Base-by-base conservation (phyloP, 2,329 filamentous ascomycete genomes). In the Rhinocladiella similis region DNA sequence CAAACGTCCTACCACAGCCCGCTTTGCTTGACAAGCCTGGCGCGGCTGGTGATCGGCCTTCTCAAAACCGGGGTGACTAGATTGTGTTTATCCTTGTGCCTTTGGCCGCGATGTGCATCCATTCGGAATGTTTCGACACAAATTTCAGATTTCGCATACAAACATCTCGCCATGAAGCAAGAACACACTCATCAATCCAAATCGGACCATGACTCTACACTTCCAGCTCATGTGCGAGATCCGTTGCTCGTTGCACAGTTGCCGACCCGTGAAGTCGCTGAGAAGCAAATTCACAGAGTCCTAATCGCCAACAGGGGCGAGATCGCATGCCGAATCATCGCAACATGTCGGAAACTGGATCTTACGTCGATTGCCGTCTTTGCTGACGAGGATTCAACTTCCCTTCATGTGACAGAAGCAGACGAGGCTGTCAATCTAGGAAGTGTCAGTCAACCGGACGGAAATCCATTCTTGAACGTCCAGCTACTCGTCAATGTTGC, bases 391-490 rank as follows among this genome's bases (percentile, higher is more conserved):
- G 69, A 73, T 58, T 48, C 62, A 6, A 56, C 57, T 3, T 70
- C 69, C 3, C 64, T 50, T 0, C 68, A 73, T 57, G 61, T 71
- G 47, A 38, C 10, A 7, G 64, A 67, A n/a, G 70, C 71, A 16
- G 69, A 72, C 41, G 68, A 72, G 56, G 64, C 69, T 14, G 59
- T 72, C 19, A 52, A 60, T 47, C 53, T 71, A 7, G 66, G 64
- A 9, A 62, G 63, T 45, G 63, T 68, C 43, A 57, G 64, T 14
- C 48, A 47, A 18, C 49, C 52, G 20, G 45, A 20, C 4, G 38
- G 53, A 3, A 67, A 66, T 36, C 65, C 66, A 4, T 72, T 70
- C 48, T 62, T 71, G n/a, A 63, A 73, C 47, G 63, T 68, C 18
- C 57, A 67, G 1, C 55, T 65, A 3, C 62, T 73, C 3, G 58